Conservation (phyloP, 257 asterid genomes). For the Primulina huaijiensis region DNA sequence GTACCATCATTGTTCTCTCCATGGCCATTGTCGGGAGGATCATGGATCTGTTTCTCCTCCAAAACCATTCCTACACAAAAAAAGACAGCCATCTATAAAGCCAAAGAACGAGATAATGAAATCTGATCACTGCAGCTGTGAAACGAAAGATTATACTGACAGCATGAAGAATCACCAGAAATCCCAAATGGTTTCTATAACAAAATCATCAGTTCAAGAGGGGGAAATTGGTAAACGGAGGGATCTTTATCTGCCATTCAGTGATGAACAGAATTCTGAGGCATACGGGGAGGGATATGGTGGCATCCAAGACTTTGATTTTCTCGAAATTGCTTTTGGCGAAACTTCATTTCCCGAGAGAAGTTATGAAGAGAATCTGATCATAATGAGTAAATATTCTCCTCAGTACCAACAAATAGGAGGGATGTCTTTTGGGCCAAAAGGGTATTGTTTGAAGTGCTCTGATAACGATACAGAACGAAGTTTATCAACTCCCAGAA, state of each 20-base stretch:
- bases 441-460: conserved; percentile 33
- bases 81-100: conserved; percentile 41
- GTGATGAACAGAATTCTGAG: conserved; percentile 17
- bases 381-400: conserved; percentile 32
- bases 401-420: conserved; percentile 25
- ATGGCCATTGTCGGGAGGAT: conserved; percentile 54
- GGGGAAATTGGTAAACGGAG: conserved; percentile 7
- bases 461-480: conserved; percentile 28
- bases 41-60: conserved; percentile 35
- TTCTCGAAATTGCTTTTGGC: conserved; percentile 42
- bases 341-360: conserved; percentile 53
- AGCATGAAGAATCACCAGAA: conserved; percentile 31
- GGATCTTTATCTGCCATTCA: conserved; percentile 24
- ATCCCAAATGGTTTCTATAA: conserved; percentile 22
- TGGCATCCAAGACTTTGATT: conserved; percentile 21
- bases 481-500: conserved; percentile 16
- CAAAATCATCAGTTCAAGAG: conserved; percentile 31
- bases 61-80: conserved; percentile 43
- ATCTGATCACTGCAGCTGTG: conserved; percentile 22
- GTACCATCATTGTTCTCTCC: conserved; percentile 86
- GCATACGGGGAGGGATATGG: conserved; percentile 21
- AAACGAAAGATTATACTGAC: conserved; percentile 25
- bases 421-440: conserved; percentile 25
- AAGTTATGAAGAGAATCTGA: conserved; percentile 41
- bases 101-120: conserved; percentile 34